Evolutionary conservation across 352 stramenopile species (phyloP), one percentile per base, ranked within the genome.

Genomic region (Globisporangium acanthophoron): DNA sequence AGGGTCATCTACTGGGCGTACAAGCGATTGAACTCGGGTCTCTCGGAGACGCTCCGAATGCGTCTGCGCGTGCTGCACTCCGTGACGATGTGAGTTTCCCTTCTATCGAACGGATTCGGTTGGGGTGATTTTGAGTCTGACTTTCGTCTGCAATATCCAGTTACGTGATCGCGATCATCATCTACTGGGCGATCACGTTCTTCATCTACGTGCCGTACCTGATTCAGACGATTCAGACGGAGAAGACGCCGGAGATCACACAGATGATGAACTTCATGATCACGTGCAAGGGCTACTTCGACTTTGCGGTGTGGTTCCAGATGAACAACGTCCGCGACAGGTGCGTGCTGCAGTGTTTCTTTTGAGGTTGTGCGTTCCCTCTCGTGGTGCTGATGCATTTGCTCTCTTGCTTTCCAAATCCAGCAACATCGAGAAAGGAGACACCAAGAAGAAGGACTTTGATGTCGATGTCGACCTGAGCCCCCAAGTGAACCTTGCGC

Each of bases 181-280:
- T 95, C 57, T 95, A 95, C 70, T 95, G 85, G 85, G 80, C 77
- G 15, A 64, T 95, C 61, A 92, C 82, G 16, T 93, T 95, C 63
- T 72, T 76, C 57, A 71, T 93, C 60, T 95, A 93, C 66, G 81
- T 95, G 56, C 85, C 85, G 47, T 95, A 92, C 58, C 61, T 95
- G 29, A 69, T 90, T n/a, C 67, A 90, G 63, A 1, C 1, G 21
- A 24, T n/a, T n/a, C n/a, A n/a, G n/a, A 69, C 67, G 2, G 43
- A 82, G 8, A 78, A 74, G 18, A 72, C 76, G 29, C 16, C 37
- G 70, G 67, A 71, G 67, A 62, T 94, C 12, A 67, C 66, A 40
- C 81, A 94, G 63, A 78, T 93, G 67, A 94, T 92, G 83, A 89
- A 84, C 62, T 94, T 93, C 50, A 92, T 94, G 80, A 93, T 94